A percentile compares a stretch with the other conserved stretches of the same genome.
These are phyloP conservation scores for Hypoxylon cercidicola DNA, from an alignment of 495 filamentous ascomycete species.

Conservation along the genomic window DNA sequence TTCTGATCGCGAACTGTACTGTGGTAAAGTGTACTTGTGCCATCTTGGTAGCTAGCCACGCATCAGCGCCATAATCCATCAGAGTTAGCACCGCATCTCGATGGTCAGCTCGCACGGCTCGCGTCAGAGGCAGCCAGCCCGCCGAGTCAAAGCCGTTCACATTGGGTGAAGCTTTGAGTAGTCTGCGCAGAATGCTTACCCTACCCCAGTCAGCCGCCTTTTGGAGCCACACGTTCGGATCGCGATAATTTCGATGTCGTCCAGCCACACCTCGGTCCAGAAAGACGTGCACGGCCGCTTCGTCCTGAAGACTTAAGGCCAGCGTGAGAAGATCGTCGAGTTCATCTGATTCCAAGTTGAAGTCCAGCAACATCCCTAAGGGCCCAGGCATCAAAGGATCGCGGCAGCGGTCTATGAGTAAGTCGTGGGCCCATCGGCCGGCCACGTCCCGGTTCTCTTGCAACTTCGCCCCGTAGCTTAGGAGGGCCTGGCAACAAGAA, in stretches of 20 bases:
- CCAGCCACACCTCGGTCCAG: not conserved
- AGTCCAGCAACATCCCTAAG: not conserved
- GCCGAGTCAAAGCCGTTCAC: conserved; percentile 7
- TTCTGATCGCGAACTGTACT: no score
- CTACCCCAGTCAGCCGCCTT: conserved; percentile 15
- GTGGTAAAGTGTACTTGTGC: no score
- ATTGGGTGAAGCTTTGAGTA: conserved; percentile 4
- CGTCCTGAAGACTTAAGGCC: not conserved
- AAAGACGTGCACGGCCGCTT: not conserved
- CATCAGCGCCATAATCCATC: conserved; percentile 13
- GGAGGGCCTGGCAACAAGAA: not conserved
- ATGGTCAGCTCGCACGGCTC: conserved; percentile 6
- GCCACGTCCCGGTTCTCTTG: not conserved
- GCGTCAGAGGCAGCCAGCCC: conserved; percentile 2
- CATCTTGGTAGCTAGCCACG: conserved; percentile 1
- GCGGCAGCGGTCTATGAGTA: not conserved
- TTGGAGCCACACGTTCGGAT: conserved; percentile 19
- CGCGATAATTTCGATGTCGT: not conserved
- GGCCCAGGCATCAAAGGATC: not conserved
- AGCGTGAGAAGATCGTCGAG: not conserved
- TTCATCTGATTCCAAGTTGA: not conserved
- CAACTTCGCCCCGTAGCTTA: not conserved
- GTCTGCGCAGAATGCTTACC: not conserved
- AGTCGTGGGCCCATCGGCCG: not conserved
- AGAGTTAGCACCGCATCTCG: not conserved